These are phyloP conservation scores for Pleurotus tuoliensis DNA, from an alignment of 768 basidiomycete species.

Conservation along the genomic window DNA sequence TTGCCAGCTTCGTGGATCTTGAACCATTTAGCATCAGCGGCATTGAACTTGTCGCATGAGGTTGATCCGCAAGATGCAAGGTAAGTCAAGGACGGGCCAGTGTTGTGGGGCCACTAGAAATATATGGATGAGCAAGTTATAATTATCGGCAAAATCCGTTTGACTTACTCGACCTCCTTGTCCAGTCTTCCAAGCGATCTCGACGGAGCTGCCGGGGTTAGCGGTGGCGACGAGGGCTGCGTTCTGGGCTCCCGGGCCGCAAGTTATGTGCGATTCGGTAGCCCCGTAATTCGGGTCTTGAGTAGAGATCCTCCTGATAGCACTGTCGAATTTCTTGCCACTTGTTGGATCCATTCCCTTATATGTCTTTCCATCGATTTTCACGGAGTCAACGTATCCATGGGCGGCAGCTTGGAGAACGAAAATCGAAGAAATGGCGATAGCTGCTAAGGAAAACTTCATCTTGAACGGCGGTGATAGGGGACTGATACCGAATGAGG, in stretches of 20 bases:
- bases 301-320: conserved; percentile 3
- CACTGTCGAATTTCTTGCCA: conserved; percentile 1
- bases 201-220: conserved; percentile 40
- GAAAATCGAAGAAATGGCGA: conserved; percentile 3
- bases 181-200: conserved; percentile 41
- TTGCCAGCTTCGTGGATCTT: conserved; percentile 42
- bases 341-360: conserved; percentile 29
- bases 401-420: conserved; percentile 34
- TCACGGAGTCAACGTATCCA: conserved; percentile 35
- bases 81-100: conserved; percentile 33
- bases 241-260: conserved; percentile 39
- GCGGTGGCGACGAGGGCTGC: conserved; percentile 44
- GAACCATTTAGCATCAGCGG: conserved; percentile 47
- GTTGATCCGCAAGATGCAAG: conserved; percentile 38
- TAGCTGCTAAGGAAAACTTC: conserved; percentile 3
- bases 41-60: conserved; percentile 39
- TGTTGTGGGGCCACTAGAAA: conserved; percentile 17
- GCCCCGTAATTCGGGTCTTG: conserved; percentile 22
- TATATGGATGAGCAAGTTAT: not conserved
- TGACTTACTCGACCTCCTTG: conserved; percentile 11
- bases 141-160: too few species aligned
- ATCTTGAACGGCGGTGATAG: not conserved
- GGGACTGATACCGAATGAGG: not conserved
- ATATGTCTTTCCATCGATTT: conserved; percentile 36
- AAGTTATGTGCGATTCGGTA: conserved; percentile 37